Base-by-base conservation (phyloP, 176 grass and related monocot genomes). In the Oryza officinalis region DNA sequence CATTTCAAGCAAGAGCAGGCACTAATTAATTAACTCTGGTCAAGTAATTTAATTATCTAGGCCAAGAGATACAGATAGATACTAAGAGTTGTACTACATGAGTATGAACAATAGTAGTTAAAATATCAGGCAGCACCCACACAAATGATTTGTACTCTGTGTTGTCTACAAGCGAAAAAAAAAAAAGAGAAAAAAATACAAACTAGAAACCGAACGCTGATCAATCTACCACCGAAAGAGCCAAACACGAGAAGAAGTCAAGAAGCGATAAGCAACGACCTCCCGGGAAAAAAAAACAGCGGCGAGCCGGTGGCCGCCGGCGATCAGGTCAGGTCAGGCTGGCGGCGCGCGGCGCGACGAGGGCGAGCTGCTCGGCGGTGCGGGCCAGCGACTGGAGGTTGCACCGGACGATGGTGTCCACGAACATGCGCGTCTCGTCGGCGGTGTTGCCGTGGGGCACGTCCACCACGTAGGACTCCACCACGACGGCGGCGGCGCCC, bases 401-500 rank as follows among this genome's bases (percentile, higher is more conserved):
- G 88, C 88, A 91, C 8, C 85, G 86, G 27, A 96, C 88, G 87
- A 96, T 96, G 75, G 94, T 93, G 68, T 93, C 94, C 0, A 90
- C 88, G 87, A 96, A 96, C 40, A 78, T 49, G 88, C 88, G 88
- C 33, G 94, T 96, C 88, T 96, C 94, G 41, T 93, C 88, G 6
- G 73, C 89, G 23, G 94, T 93, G 80, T 92, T 96, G 45, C 94
- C 94, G 8, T 63, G 83, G 5, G 93, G 93, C 70, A 95, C 90
- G 81, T 95, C 93, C 20, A 95, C 93, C 1, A 88, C 79, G 74
- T 95, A 95, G 23, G 93, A 95, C 82, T 95, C 93, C 4, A 92
- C 93, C 1, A 95, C 93, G 11, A 84, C 45, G 72, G 89, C 54
- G 32, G 32, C 32, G 18, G 52, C 12, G 52, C 52, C 52, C 15